Evolutionary conservation across 257 asterid genomes (phyloP).

Genomic region (Nicotiana sylvestris): DNA sequence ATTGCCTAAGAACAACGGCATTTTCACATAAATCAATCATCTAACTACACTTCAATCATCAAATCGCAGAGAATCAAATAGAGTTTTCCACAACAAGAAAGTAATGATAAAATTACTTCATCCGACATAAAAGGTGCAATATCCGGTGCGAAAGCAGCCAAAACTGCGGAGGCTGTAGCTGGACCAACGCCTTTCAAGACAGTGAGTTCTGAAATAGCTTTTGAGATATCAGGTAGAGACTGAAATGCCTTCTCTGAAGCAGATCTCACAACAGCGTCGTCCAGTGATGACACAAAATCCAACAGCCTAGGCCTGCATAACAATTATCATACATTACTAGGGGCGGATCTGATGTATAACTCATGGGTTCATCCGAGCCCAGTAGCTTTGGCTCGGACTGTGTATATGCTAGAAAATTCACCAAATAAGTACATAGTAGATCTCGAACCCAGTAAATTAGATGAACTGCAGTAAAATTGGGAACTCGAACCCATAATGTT

Average conservation of each 20-base stretch:
- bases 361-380: no score
- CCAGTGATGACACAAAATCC: slow-evolving; percentile 57
- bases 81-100: background rate
- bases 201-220: slow-evolving; percentile 59
- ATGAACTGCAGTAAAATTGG: no score
- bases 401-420: no score
- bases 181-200: slow-evolving; percentile 88
- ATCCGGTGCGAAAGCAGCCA: slow-evolving; percentile 83
- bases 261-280: slow-evolving; percentile 51
- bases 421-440: no score
- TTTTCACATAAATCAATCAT: slow-evolving; percentile 1
- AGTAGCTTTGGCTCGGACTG: no score
- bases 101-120: slow-evolving; percentile 38
- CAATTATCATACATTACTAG: background rate
- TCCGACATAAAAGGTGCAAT: slow-evolving; percentile 90
- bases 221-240: slow-evolving; percentile 57
- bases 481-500: no score
- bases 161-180: slow-evolving; percentile 91
- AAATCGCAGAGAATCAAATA: background rate
- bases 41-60: background rate
- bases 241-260: slow-evolving; percentile 73
- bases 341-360: no score
- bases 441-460: no score
- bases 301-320: slow-evolving; percentile 50
- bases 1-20: slow-evolving; percentile 43